phyloP scores from a whole-genome alignment of 2,329 filamentous ascomycete species.

The Phialophora verrucosa region DNA sequence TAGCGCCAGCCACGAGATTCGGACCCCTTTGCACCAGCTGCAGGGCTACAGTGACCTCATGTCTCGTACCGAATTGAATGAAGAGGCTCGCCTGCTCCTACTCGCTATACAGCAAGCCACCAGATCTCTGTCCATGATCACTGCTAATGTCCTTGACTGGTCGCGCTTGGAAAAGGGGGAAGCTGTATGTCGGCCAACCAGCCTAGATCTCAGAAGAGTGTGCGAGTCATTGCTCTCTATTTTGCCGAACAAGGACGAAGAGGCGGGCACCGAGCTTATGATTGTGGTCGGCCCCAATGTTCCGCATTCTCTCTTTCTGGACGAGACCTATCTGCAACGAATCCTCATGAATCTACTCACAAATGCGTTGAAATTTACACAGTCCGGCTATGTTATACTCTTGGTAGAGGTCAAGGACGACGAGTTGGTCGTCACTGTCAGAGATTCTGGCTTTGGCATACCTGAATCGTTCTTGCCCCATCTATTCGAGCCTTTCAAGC shows the following conservation, averaged over 20 bases:
- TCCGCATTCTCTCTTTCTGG: slow-evolving; percentile 43
- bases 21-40: slow-evolving; percentile 46
- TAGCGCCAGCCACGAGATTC: slow-evolving; percentile 47
- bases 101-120: slow-evolving; percentile 46
- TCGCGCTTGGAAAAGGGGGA: slow-evolving; percentile 46
- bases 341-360: slow-evolving; percentile 48
- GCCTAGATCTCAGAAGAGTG: slow-evolving; percentile 43
- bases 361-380: slow-evolving; percentile 45
- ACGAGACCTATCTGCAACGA: slow-evolving; percentile 53
- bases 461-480: slow-evolving; percentile 64
- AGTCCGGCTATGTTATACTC: slow-evolving; percentile 65
- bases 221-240: slow-evolving; percentile 45
- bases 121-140: slow-evolving; percentile 46
- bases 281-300: slow-evolving; percentile 44
- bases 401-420: slow-evolving; percentile 58
- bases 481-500: slow-evolving; percentile 69
- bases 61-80: slow-evolving; percentile 42
- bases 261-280: slow-evolving; percentile 43
- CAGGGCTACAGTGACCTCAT: slow-evolving; percentile 47
- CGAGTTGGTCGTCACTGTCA: slow-evolving; percentile 62
- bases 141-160: slow-evolving; percentile 48
- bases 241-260: slow-evolving; percentile 45
- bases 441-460: slow-evolving; percentile 42
- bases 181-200: slow-evolving; percentile 42
- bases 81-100: slow-evolving; percentile 43